A percentile compares a stretch with the other conserved stretches of the same genome.
These are phyloP conservation scores for Linderina pennispora DNA, from an alignment of 192 early-diverging fungal genomes.

Conservation along the genomic window DNA sequence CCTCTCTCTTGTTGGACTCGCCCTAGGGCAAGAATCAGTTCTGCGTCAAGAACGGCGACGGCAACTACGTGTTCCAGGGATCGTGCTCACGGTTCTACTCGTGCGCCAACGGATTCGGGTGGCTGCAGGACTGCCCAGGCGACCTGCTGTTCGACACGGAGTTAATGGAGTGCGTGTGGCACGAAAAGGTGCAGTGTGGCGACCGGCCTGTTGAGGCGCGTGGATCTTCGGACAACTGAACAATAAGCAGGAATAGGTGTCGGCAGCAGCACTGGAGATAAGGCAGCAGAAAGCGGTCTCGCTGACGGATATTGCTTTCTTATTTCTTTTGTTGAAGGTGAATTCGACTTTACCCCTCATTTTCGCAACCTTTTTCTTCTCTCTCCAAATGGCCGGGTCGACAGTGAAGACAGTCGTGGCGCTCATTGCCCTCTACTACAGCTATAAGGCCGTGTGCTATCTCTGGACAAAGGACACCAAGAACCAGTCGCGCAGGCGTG, in stretches of 20 bases:
- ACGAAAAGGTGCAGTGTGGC: slow-evolving; percentile 26
- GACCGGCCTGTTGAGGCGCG: slow-evolving; percentile 3
- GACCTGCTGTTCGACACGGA: slow-evolving; percentile 30
- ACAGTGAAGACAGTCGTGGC: not conserved
- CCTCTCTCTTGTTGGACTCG: no score
- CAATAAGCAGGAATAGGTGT: not conserved
- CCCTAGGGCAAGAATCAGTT: slow-evolving; percentile 27
- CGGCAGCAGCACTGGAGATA: no score
- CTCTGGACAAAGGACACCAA: slow-evolving; percentile 26
- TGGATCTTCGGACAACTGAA: not conserved
- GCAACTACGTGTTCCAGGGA: slow-evolving; percentile 22
- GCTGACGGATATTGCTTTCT: no score
- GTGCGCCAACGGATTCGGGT: slow-evolving; percentile 40
- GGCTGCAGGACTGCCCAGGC: slow-evolving; percentile 28
- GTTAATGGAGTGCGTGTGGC: slow-evolving; percentile 28
- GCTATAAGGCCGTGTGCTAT: slow-evolving; percentile 2
- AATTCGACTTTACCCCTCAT: no score
- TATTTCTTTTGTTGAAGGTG: no score
- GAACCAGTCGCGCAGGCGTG: slow-evolving; percentile 12
- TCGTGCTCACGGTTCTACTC: slow-evolving; percentile 31
- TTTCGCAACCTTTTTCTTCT: no score
- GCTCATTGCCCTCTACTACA: slow-evolving; percentile 12
- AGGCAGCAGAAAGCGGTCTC: no score
- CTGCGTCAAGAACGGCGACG: slow-evolving; percentile 25
- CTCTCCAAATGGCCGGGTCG: no score